Conservation (phyloP, 129 eudicot species). For the Deinandra increscens region DNA sequence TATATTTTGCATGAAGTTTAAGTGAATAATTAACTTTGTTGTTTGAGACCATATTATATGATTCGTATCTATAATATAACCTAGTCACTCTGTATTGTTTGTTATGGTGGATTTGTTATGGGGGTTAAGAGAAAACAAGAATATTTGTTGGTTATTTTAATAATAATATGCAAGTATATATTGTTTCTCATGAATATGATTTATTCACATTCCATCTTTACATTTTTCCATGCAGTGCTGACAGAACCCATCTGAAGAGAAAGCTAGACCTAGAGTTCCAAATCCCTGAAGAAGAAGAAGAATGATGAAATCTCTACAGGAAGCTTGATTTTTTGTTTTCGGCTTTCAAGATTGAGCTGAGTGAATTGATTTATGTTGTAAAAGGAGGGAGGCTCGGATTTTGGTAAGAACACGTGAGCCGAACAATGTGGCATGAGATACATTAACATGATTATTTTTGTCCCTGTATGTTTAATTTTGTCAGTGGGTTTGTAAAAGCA, state of each 20-base stretch:
- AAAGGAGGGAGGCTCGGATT: slow-evolving; percentile 17
- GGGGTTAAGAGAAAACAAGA: too few relatives aligned
- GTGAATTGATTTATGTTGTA: slow-evolving; percentile 8
- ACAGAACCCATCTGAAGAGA: slow-evolving; percentile 82
- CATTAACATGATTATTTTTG: slow-evolving; percentile 14
- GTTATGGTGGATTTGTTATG: background rate
- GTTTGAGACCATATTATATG: background rate
- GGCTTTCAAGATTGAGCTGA: background rate
- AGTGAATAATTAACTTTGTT: background rate
- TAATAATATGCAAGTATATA: background rate
- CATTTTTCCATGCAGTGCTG: slow-evolving; percentile 62
- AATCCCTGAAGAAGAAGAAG: slow-evolving; percentile 76
- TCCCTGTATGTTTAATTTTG: slow-evolving; percentile 1
- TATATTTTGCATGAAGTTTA: background rate
- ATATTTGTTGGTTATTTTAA: background rate
- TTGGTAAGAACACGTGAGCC: slow-evolving; percentile 7
- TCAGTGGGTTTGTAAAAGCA: background rate
- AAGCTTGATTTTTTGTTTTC: background rate
- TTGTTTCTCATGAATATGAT: background rate
- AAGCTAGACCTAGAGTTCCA: slow-evolving; percentile 88
- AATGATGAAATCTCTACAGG: slow-evolving; percentile 1
- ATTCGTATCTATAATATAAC: background rate
- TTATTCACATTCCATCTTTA: background rate
- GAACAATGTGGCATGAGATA: background rate
- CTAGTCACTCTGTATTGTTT: background rate